These are phyloP conservation scores for Oryza glaberrima DNA, from an alignment of 176 grass and related monocot genomes.

Conservation along the genomic window DNA sequence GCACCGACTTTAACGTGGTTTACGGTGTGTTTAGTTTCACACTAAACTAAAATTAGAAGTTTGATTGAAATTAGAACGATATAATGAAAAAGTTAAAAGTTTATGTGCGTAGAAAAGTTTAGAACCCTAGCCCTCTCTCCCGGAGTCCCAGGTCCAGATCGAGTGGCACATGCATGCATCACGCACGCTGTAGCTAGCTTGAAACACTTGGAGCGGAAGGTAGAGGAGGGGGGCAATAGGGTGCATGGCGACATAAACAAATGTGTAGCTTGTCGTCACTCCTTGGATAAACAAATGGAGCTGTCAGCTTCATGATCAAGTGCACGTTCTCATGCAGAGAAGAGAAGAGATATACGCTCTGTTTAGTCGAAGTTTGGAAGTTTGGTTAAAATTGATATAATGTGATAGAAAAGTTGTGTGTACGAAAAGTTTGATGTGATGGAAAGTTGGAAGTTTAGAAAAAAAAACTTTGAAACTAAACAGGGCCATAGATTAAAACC, in stretches of 20 bases:
- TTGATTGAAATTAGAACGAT: too few relatives aligned
- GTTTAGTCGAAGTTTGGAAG: too few relatives aligned
- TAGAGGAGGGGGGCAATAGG: neutral
- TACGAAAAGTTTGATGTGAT: too few relatives aligned
- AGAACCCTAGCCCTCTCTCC: neutral
- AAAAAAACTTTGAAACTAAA: too few relatives aligned
- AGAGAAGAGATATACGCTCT: too few relatives aligned
- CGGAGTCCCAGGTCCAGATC: neutral
- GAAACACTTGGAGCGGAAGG: neutral
- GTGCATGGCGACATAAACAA: conserved; percentile 36
- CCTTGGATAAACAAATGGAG: conserved; percentile 33
- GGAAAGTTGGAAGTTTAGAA: too few relatives aligned
- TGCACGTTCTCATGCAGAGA: conserved; percentile 34
- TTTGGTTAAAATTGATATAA: too few relatives aligned
- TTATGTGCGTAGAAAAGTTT: too few relatives aligned
- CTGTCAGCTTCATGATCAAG: conserved; percentile 42
- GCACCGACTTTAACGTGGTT: conserved; percentile 9
- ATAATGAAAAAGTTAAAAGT: too few relatives aligned
- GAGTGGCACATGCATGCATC: neutral
- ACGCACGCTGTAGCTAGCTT: neutral
- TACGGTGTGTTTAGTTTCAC: neutral
- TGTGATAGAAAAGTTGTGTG: too few relatives aligned
- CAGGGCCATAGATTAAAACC: too few relatives aligned
- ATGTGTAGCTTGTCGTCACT: conserved; percentile 32
- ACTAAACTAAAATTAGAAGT: too few relatives aligned